Evolutionary conservation across 768 basidiomycete species (phyloP), one percentile per base, ranked within the genome.

Genomic region (Mycena olivaceomarginata): DNA sequence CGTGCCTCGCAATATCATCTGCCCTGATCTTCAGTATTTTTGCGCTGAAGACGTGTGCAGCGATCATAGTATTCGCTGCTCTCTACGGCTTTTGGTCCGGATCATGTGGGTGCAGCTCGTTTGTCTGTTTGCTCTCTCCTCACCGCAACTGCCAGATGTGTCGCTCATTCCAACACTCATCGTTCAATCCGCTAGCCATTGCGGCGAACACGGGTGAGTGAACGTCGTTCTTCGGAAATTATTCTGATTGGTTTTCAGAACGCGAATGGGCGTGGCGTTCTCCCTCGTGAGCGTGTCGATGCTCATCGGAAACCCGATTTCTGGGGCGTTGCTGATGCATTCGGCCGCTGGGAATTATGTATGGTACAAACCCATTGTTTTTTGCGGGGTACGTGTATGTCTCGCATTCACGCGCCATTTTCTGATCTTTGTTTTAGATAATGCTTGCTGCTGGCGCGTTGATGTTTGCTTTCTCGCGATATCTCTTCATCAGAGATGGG

Each of bases 211-310:
- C 67, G 87, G 88, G 87, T 88, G 76, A 39, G 81, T 65, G 51
- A 6, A 9, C 37, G 4, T 45, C 10, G 6, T 15, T 39, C 16
- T 53, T n/a, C n/a, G 2, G 51, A 25, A n/a, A 22, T 2, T 11
- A 25, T 51, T 11, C 41, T 67, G 15, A 60, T 41, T 39, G 20
- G 18, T 43, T 37, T 25, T 20, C 62, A 91, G 91, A 46, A 86
- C 86, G 6, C 86, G 90, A 20, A 90, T 90, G 84, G 91, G 90
- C 11, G 82, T 90, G 8, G 87, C 89, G 0, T 90, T 89, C 70
- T 89, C 89, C 13, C 79, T 90, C 62, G 86, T 88, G 46, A 88
- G 88, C 12, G 77, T 90, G 31, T 88, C 90, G 11, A 79, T 90
- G 67, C 84, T 89, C 9, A 81, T 87, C 57, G 91, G 91, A 4